Evolutionary conservation across 768 basidiomycete genomes (phyloP).

Genomic region (Cystofilobasidium capitatum): DNA sequence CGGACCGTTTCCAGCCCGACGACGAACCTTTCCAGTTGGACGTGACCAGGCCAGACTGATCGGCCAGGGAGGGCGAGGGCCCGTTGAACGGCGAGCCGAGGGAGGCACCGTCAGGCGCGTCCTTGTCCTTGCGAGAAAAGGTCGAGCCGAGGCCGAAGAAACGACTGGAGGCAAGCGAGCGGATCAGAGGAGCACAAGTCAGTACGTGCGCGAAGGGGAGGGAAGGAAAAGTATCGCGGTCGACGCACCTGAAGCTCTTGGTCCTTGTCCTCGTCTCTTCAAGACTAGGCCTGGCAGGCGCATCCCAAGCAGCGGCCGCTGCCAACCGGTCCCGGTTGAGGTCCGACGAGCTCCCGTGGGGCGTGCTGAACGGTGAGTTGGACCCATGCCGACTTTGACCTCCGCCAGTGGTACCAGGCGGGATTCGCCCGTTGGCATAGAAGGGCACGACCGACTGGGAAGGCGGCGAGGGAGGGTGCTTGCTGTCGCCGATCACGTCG

Average conservation of each 20-base stretch:
- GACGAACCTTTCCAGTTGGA: too few relatives aligned
- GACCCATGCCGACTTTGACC: background rate
- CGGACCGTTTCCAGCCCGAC: too few relatives aligned
- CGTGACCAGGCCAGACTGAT: too few relatives aligned
- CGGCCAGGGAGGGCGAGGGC: too few relatives aligned
- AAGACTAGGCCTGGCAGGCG: background rate
- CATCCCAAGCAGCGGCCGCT: conserved; percentile 19
- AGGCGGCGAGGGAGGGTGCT: background rate
- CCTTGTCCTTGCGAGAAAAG: conserved; percentile 17
- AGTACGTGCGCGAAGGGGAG: background rate
- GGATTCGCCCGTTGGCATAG: background rate
- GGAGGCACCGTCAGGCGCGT: too few relatives aligned
- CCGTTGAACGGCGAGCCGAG: too few relatives aligned
- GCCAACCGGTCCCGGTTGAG: conserved; percentile 4
- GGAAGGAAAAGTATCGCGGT: too few relatives aligned
- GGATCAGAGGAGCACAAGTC: background rate
- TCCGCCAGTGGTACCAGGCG: background rate
- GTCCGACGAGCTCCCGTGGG: conserved; percentile 13
- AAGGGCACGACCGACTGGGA: background rate
- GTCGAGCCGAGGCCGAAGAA: conserved; percentile 15
- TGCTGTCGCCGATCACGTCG: conserved; percentile 5
- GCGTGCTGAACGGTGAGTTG: conserved; percentile 17
- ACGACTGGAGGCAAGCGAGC: background rate
- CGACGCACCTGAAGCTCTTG: conserved; percentile 24
- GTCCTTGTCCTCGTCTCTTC: background rate